Evolutionary conservation across 768 basidiomycete genomes (phyloP), one percentile per base, ranked within the genome.

Genomic region (Lenzites betulinus): DNA sequence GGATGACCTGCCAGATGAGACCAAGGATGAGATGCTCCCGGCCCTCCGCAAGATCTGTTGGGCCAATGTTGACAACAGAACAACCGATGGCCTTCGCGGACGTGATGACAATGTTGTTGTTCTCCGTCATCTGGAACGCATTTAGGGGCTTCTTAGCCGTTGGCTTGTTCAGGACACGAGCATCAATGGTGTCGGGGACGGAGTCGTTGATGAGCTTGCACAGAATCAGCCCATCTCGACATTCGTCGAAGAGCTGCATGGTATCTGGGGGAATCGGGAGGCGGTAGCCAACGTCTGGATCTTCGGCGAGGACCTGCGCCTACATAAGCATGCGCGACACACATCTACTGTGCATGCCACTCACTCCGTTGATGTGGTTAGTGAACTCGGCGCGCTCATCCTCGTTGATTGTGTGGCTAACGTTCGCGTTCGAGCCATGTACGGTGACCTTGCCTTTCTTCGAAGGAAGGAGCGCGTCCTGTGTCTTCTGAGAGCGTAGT

Each of bases 171-270:
- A 99, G 81, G 7, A 99, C 97, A 81, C 97, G 96, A 62, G 87
- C 91, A 77, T 98, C 96, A 77, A 99, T 99, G 7, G 97, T 99
- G 75, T 98, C 96, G 12, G 97, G 96, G 3, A 99, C 97, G 44
- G 97, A 96, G 77, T 99, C 96, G 75, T 99, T 96, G 82, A 98
- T 94, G 65, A 98, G 88, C 82, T 98, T 98, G 76, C 92, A 97
- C 30, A 99, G 89, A 67, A 99, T 87, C 70, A 99, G 80, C 64
- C 96, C 97, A 69, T 99, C 96, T 69, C 89, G 85, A 75, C 89
- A 92, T 74, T 98, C 97, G 71, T 98, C 97, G 69, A 98, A 98
- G 64, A 99, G 82, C 67, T 99, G 97, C 95, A 98, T 97, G 20
- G 95, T 98, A 56, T 93, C 83, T 8, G 94, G 95, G 0, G 95